Conservation (phyloP, 1,139 yeast genomes). For the Pichia cactophila region DNA sequence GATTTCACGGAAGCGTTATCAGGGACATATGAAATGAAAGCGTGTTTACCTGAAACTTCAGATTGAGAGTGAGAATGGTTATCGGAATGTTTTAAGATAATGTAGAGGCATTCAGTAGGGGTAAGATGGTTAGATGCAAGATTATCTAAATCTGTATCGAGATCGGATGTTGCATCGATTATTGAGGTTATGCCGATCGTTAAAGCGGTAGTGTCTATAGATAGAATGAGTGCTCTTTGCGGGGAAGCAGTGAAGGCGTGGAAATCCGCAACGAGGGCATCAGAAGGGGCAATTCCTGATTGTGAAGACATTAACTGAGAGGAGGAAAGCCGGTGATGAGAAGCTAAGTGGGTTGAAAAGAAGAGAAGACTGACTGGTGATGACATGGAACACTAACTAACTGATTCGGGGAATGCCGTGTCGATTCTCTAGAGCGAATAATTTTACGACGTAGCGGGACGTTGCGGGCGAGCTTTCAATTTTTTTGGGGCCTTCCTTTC, state of each 20-base stretch:
- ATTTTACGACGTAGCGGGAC: too few relatives aligned
- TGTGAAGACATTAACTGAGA: constrained; percentile 26
- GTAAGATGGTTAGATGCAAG: constrained; percentile 32
- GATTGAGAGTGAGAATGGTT: too few relatives aligned
- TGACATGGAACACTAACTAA: too few relatives aligned
- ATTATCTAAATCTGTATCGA: constrained; percentile 32
- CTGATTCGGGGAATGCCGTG: too few relatives aligned
- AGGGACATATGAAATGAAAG: constrained; percentile 80
- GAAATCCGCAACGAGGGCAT: constrained; percentile 39
- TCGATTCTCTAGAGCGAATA: too few relatives aligned
- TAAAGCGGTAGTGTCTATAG: constrained; percentile 30
- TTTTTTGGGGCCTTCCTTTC: too few relatives aligned
- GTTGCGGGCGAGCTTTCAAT: too few relatives aligned
- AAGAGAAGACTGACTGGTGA: too few relatives aligned
- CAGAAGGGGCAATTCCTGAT: constrained; percentile 31
- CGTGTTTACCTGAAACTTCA: constrained; percentile 17
- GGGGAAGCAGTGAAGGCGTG: constrained; percentile 29
- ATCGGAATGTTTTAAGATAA: constrained; percentile 37
- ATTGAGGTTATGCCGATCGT: constrained; percentile 13
- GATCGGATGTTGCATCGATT: constrained; percentile 13
- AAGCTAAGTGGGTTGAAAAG: too few relatives aligned
- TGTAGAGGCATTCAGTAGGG: constrained; percentile 52
- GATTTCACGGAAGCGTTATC: constrained; percentile 74
- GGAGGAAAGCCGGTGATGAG: too few relatives aligned
- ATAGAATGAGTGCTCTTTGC: constrained; percentile 29